Conservation (phyloP, 129 eudicot species). For the Pseudognaphalium luteoalbum region DNA sequence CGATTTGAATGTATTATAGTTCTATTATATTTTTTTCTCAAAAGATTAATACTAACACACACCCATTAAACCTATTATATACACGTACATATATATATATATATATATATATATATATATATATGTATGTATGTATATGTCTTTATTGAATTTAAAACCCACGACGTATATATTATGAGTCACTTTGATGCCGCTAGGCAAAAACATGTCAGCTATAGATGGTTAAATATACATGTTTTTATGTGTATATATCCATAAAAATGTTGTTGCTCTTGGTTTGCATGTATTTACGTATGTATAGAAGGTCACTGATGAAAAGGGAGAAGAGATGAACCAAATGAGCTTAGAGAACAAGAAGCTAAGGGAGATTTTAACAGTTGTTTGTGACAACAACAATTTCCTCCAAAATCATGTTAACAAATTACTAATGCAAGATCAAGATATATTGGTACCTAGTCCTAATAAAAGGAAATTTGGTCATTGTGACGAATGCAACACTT, state of each 20-base stretch:
- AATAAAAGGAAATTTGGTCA: conserved; percentile 39
- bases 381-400: conserved; percentile 71
- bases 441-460: not conserved
- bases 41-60: not conserved
- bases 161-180: not conserved
- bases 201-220: too few relatives aligned
- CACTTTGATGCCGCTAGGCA: not conserved
- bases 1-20: not conserved
- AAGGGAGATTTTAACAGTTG: conserved; percentile 55
- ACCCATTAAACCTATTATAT: not conserved
- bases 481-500: not conserved
- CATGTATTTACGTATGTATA: not conserved
- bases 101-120: too few relatives aligned
- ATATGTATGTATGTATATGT: too few relatives aligned
- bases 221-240: not conserved
- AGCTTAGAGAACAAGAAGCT: conserved; percentile 81
- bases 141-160: too few relatives aligned
- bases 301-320: conserved; percentile 36
- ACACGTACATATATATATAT: not conserved
- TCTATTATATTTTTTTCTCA: too few relatives aligned
- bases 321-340: conserved; percentile 65
- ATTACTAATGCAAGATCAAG: conserved; percentile 11
- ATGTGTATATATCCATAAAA: not conserved
- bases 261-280: not conserved
- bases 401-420: conserved; percentile 56